Conservation (phyloP, 768 basidiomycete genomes). For the Suillus brevipes region DNA sequence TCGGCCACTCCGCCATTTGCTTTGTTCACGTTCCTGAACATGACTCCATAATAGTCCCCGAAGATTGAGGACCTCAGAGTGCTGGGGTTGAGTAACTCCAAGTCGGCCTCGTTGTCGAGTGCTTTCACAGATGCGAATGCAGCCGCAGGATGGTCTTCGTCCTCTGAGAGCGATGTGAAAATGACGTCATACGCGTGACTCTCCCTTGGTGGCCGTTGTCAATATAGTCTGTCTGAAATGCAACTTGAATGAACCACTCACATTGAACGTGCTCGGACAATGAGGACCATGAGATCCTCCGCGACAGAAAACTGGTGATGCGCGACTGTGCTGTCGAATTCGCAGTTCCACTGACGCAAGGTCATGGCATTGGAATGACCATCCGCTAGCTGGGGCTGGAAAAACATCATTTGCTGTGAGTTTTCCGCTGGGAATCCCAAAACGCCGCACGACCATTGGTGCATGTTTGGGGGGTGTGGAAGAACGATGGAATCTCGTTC, state of each 20-base stretch:
- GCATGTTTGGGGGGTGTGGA: background rate
- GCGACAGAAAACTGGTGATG: background rate
- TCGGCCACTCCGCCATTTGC: background rate
- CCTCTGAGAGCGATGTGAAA: background rate
- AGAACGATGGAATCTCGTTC: background rate
- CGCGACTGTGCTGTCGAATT: background rate
- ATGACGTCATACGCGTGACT: background rate
- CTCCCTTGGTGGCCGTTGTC: background rate
- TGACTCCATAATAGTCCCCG: background rate
- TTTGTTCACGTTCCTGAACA: too few species aligned
- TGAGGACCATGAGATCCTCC: background rate
- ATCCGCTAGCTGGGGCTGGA: background rate
- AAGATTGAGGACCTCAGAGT: background rate
- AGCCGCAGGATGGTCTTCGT: conserved; percentile 17
- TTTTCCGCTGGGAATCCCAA: background rate
- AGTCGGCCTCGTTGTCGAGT: background rate
- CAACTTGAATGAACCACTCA: background rate
- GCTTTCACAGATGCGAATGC: conserved; percentile 1
- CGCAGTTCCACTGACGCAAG: background rate
- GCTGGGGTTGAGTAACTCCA: background rate
- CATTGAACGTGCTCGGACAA: background rate
- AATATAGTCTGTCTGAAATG: background rate
- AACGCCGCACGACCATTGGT: background rate
- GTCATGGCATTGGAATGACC: background rate
- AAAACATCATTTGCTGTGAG: background rate